Evolutionary conservation across 306 rosid species (phyloP).

Genomic region (Dicorynia guianensis): DNA sequence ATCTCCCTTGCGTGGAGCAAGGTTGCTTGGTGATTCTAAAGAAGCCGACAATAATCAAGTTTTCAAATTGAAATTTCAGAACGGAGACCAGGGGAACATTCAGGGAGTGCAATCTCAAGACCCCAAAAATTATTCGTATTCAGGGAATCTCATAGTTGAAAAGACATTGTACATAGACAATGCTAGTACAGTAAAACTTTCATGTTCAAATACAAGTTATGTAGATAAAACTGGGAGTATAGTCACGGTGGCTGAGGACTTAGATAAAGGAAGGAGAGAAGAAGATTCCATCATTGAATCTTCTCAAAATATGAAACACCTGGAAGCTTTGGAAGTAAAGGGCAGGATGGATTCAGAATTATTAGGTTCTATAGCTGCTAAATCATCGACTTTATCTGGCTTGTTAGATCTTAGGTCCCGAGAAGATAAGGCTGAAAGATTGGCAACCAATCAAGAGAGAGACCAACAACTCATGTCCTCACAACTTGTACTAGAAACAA

Average conservation of each 20-base stretch:
- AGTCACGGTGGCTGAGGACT: slow-evolving; percentile 23
- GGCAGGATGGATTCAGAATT: slow-evolving; percentile 39
- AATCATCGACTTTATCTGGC: slow-evolving; percentile 32
- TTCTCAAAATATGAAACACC: slow-evolving; percentile 54
- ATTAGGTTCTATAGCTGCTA: slow-evolving; percentile 38
- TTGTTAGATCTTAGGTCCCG: slow-evolving; percentile 39
- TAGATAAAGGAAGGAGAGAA: slow-evolving; percentile 26
- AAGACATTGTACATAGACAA: slow-evolving; percentile 76
- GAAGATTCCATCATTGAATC: slow-evolving; percentile 42
- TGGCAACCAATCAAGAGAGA: slow-evolving; percentile 40
- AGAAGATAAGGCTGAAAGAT: slow-evolving; percentile 40
- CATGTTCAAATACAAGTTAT: slow-evolving; percentile 51
- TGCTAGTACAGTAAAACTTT: slow-evolving; percentile 48
- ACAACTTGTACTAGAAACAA: slow-evolving; percentile 40
- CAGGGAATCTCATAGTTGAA: slow-evolving; percentile 53
- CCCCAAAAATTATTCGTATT: slow-evolving; percentile 47
- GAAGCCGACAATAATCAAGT: slow-evolving; percentile 47
- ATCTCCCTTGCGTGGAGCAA: slow-evolving; percentile 49
- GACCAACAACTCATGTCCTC: slow-evolving; percentile 38
- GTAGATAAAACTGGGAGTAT: slow-evolving; percentile 37
- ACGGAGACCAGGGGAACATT: slow-evolving; percentile 39
- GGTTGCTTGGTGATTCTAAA: slow-evolving; percentile 50
- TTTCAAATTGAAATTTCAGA: slow-evolving; percentile 32
- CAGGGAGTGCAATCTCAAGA: slow-evolving; percentile 47
- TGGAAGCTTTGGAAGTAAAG: slow-evolving; percentile 40